phyloP scores from a whole-genome alignment of 768 basidiomycete species.

The Mycena alexandri region DNA sequence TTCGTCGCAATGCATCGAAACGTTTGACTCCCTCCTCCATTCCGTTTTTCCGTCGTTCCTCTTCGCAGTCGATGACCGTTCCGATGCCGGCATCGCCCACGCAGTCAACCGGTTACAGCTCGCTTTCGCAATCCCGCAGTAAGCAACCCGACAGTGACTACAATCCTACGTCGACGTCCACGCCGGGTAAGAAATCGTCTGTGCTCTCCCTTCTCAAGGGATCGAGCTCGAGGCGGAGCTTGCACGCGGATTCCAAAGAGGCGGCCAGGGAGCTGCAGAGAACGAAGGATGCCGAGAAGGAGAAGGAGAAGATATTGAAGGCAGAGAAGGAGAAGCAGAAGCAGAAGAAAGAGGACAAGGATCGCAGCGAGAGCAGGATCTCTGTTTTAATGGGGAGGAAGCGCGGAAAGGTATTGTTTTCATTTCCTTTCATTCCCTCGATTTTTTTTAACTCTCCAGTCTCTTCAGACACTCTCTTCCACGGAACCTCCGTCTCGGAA shows the following conservation, averaged over 20 bases:
- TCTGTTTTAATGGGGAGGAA: constrained; percentile 90
- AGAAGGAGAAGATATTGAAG: constrained; percentile 63
- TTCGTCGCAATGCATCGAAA: constrained; percentile 78
- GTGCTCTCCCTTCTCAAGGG: constrained; percentile 87
- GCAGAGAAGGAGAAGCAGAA: constrained; percentile 62
- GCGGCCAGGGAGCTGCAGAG: constrained; percentile 58
- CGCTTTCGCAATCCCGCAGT: constrained; percentile 54
- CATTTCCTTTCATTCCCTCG: constrained; percentile 11
- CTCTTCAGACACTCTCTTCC: constrained; percentile 82
- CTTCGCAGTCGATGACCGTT: constrained; percentile 83
- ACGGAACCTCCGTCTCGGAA: constrained; percentile 76
- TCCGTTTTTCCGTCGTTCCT: constrained; percentile 93
- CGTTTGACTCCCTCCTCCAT: constrained; percentile 93
- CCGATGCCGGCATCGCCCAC: constrained; percentile 68
- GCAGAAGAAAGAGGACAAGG: constrained; percentile 84
- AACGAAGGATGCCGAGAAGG: constrained; percentile 55
- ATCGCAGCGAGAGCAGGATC: constrained; percentile 91
- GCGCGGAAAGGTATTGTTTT: constrained; percentile 83
- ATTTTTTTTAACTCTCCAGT: constrained; percentile 30
- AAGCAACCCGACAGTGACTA: constrained; percentile 63
- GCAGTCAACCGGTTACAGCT: constrained; percentile 53
- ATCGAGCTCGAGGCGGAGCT: constrained; percentile 84
- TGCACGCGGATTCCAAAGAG: constrained; percentile 79
- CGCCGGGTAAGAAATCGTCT: constrained; percentile 82
- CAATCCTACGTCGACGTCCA: constrained; percentile 64